phyloP scores from a whole-genome alignment of 1,139 yeast genomes.

The Pichia cactophila region DNA sequence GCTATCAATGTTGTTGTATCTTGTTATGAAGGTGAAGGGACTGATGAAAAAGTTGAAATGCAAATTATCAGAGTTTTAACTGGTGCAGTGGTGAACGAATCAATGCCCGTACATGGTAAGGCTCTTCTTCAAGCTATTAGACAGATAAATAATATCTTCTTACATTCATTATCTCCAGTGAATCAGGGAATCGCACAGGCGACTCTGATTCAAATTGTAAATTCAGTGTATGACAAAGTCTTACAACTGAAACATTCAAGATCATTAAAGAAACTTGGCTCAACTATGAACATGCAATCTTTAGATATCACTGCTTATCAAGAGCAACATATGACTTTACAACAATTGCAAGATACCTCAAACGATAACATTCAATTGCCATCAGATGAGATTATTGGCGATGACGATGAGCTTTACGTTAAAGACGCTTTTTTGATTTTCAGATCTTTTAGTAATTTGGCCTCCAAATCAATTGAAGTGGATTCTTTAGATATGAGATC shows the following conservation, averaged over 20 bases:
- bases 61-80: constrained; percentile 90
- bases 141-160: constrained; percentile 86
- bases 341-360: constrained; percentile 32
- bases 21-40: constrained; percentile 86
- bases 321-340: constrained; percentile 38
- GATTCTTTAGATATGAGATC: constrained; percentile 78
- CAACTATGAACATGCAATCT: neutral
- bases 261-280: neutral
- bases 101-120: constrained; percentile 86
- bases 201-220: constrained; percentile 82
- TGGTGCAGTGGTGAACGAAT: constrained; percentile 74
- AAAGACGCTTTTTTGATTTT: constrained; percentile 91
- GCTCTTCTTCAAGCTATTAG: constrained; percentile 83
- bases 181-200: constrained; percentile 97
- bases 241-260: constrained; percentile 21
- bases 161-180: constrained; percentile 69
- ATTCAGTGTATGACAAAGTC: constrained; percentile 76
- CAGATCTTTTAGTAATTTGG: constrained; percentile 89
- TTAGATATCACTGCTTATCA: constrained; percentile 1
- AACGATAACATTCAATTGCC: constrained; percentile 54
- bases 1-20: constrained; percentile 80
- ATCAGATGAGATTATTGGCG: constrained; percentile 41
- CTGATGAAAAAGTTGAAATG: constrained; percentile 80
- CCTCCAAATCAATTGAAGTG: constrained; percentile 72
- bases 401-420: constrained; percentile 60